A percentile compares a stretch with the other conserved stretches of the same genome.
Conservation (phyloP, 768 basidiomycete species). For the Rhizopogon rudus region DNA sequence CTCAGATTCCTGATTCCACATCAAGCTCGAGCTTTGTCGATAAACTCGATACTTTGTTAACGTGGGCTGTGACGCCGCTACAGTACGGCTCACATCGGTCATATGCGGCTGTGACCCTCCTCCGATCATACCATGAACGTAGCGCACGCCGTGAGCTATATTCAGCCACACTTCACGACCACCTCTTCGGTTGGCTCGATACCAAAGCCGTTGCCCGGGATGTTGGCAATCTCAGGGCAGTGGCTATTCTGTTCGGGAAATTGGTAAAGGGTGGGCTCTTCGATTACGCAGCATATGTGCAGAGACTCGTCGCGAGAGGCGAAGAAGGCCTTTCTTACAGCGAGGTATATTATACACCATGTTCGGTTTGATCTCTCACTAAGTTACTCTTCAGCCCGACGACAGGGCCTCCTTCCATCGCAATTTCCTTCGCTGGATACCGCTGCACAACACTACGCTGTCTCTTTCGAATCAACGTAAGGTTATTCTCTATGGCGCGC, state of each 20-base stretch:
- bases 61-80: slow-evolving; percentile 75
- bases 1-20: slow-evolving; percentile 27
- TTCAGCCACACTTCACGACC: slow-evolving; percentile 64
- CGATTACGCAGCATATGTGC: slow-evolving; percentile 70
- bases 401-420: slow-evolving; percentile 54
- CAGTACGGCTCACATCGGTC: slow-evolving; percentile 83
- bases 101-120: slow-evolving; percentile 67
- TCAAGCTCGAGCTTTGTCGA: slow-evolving; percentile 46
- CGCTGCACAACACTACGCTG: slow-evolving; percentile 53
- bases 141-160: slow-evolving; percentile 60
- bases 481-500: slow-evolving; percentile 62
- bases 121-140: slow-evolving; percentile 57
- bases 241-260: slow-evolving; percentile 67
- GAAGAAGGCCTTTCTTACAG: slow-evolving; percentile 53
- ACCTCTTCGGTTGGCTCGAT: slow-evolving; percentile 81
- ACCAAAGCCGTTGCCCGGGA: slow-evolving; percentile 57
- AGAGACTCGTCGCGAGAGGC: slow-evolving; percentile 76
- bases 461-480: slow-evolving; percentile 67
- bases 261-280: slow-evolving; percentile 68
- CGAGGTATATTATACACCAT: slow-evolving; percentile 36
- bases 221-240: slow-evolving; percentile 46
- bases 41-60: slow-evolving; percentile 70
- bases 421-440: slow-evolving; percentile 67
- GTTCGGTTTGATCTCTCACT: neutral
- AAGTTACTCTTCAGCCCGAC: slow-evolving; percentile 5